Evolutionary conservation across 1,284 basidiomycete genomes (phyloP).

Genomic region (Leccinum fallax): DNA sequence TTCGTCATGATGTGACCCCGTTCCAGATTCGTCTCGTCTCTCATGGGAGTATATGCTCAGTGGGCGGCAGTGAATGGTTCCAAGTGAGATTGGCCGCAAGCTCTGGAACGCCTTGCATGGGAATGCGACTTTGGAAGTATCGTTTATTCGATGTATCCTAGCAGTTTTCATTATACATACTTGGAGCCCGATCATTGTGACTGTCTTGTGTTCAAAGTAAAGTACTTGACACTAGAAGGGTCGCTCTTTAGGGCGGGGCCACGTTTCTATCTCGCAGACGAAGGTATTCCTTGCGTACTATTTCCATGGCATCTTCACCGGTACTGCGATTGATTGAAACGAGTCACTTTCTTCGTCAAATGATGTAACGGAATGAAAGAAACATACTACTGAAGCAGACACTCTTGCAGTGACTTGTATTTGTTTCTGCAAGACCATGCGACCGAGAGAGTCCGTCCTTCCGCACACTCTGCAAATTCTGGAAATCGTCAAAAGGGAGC

Average conservation of each 20-base stretch:
- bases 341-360: conserved; percentile 2
- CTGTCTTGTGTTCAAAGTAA: not conserved
- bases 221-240: not conserved
- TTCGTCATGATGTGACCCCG: conserved; percentile 4
- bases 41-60: conserved; percentile 35
- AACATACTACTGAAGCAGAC: conserved; percentile 81
- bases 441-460: conserved; percentile 80
- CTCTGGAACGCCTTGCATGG: not conserved
- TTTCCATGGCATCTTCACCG: conserved; percentile 71
- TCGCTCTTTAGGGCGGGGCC: conserved; percentile 1
- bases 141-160: conserved; percentile 9
- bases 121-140: not conserved
- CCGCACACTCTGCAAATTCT: conserved; percentile 87
- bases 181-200: not conserved
- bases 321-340: conserved; percentile 48
- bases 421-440: conserved; percentile 80
- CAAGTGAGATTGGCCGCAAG: conserved; percentile 20
- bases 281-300: conserved; percentile 71
- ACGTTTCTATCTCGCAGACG: conserved; percentile 52
- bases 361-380: not conserved
- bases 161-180: not conserved
- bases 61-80: conserved; percentile 31
- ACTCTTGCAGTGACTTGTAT: conserved; percentile 74
- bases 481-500: conserved; percentile 10
- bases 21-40: conserved; percentile 29